These are phyloP conservation scores for Fomitopsis palustris DNA, from an alignment of 1,284 basidiomycete genomes.

Conservation along the genomic window DNA sequence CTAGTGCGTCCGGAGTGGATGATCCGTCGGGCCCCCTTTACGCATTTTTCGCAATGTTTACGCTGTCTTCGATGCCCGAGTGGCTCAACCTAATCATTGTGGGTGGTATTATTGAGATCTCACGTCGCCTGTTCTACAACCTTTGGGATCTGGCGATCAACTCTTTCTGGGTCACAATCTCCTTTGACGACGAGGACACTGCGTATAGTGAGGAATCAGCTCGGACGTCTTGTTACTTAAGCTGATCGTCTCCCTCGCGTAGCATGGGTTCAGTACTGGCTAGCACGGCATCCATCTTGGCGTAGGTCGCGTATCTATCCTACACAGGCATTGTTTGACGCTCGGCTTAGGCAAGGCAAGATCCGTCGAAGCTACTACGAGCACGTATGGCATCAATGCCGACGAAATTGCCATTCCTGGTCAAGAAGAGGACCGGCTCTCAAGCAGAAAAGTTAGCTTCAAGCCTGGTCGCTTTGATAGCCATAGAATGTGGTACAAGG, in stretches of 20 bases:
- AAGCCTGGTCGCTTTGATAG: not conserved
- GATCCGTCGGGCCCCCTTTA: not conserved
- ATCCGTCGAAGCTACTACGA: not conserved
- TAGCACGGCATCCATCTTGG: conserved; percentile 30
- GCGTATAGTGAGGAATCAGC: conserved; percentile 44
- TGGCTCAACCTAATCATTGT: conserved; percentile 63
- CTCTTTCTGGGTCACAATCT: conserved; percentile 60
- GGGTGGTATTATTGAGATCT: conserved; percentile 57
- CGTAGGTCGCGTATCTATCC: conserved; percentile 12
- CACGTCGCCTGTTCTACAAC: conserved; percentile 41
- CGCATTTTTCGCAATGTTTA: conserved; percentile 20
- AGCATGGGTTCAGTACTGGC: conserved; percentile 30
- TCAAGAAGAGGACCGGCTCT: not conserved
- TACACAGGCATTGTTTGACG: not conserved
- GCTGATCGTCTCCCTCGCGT: not conserved
- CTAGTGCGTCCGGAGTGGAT: not conserved
- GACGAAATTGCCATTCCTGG: not conserved
- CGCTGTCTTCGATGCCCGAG: conserved; percentile 50
- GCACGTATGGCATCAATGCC: not conserved
- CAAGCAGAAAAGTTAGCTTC: not conserved
- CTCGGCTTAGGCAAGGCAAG: not conserved
- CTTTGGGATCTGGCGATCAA: conserved; percentile 43
- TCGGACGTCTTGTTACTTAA: conserved; percentile 22
- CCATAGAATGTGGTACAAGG: not conserved
- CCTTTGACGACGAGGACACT: conserved; percentile 54